Evolutionary conservation across 768 basidiomycete species (phyloP), one percentile per base, ranked within the genome.

Genomic region (Fomitopsis pulvina): DNA sequence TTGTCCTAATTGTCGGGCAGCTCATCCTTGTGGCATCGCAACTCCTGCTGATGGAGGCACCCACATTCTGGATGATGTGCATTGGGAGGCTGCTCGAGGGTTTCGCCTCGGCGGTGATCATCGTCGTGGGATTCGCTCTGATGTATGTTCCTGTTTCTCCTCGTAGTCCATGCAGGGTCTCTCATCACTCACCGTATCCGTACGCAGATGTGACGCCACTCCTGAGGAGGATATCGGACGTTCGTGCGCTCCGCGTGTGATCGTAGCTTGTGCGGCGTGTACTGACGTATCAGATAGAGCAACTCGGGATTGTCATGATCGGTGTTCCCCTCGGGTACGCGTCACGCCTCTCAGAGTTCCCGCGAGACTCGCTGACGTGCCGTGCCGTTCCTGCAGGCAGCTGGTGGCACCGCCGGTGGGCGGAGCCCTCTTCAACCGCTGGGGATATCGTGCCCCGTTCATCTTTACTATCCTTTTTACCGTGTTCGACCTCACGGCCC

Each of bases 21-120:
- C 40, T 62, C 18, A 46, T 57, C 18, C 60, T 67, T 18, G 47
- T 64, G 16, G 61, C 56, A 21, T 61, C 63, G 4, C 64, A 65
- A 41, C 37, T 65, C 21, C 44, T 67, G 21, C 61, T 68, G 34
- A 68, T 68, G 66, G 62, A 64, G 30, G 57, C 66, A 10, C 52
- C 54, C 14, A 37, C 52, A n/a, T 67, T 65, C 47, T 60, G 60
- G 60, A 38, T 64, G 4, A 63, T 68, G 62, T 52, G 48, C 21
- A 28, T 67, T 21, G 66, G 62, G 10, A 62, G 66, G 2, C 52
- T 63, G 27, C 47, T 67, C n/a, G 66, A 68, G 48, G 66, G 66
- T 9, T 52, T 66, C 14, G 64, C 64, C 47, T 63, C 64, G 7
- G 56, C 63, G 0, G 51, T 60, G 32, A 57, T 67, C 34, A 62